Evolutionary conservation across 139 green algal genomes (phyloP), one percentile per base, ranked within the genome.

Genomic region (Nannochloris sp.): DNA sequence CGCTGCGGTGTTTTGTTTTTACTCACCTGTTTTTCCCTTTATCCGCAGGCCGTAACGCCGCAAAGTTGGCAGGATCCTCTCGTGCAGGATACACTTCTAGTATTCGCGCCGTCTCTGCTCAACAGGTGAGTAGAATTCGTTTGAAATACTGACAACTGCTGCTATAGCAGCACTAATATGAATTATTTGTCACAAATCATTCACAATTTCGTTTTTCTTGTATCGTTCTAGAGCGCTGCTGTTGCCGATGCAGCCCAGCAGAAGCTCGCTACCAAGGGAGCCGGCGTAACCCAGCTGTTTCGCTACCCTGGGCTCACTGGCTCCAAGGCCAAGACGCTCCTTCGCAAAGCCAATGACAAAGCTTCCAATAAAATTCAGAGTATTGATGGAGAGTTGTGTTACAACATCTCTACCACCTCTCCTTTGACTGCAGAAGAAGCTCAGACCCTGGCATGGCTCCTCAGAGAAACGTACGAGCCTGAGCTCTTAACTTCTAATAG

Each of bases 391-490:
- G 90, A 96, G 68, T 60, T 86, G 76, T 95, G 86, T 82, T 99
- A 85, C 85, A 99, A 99, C 66, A 61, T 99, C 13, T 84, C 81
- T 1, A 34, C 92, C 6, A 76, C 60, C 5, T 57, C 45, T 10
- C 71, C 81, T 0, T 81, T 99, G 34, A 83, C 71, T 8, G 37
- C 59, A 2, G 64, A 74, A 1, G 82, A 96, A 61, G 78, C 83
- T 3, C 73, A 85, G 7, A 96, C 74, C 19, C 73, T 98, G 61
- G 61, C 72, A 6, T 98, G 93, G 92, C 80, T 99, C 9, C 74
- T 99, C 58, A 77, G 83, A 2, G 93, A 99, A 69, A 99, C 93
- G 0, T 99, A 88, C 75, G 92, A 98, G 78, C 93, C 90, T 2
- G 80, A 98, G 65, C 69, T 76, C 65, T 82, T 98, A 19, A 92